These are phyloP conservation scores for Orbilia quercus DNA, from an alignment of 2,329 filamentous ascomycete genomes.

Conservation along the genomic window DNA sequence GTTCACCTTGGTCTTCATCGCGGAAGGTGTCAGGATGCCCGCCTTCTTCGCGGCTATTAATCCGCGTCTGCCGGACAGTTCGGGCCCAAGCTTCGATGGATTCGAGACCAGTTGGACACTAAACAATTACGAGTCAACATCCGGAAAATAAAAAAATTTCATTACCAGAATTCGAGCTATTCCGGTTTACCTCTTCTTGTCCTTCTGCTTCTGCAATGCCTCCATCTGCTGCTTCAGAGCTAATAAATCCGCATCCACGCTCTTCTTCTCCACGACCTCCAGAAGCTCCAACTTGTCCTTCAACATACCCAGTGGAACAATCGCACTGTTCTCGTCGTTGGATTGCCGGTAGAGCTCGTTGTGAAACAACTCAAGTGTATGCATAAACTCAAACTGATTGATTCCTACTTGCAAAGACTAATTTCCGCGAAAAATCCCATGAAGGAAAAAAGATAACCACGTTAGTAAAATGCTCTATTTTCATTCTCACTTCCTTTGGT, in stretches of 20 bases:
- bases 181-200: conserved; percentile 53
- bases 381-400: conserved; percentile 55
- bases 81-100: conserved; percentile 52
- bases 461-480: conserved; percentile 46
- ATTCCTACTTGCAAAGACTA: conserved; percentile 55
- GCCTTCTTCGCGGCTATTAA: conserved; percentile 55
- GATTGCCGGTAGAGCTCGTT: conserved; percentile 53
- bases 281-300: conserved; percentile 54
- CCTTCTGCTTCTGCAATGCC: conserved; percentile 48
- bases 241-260: conserved; percentile 37
- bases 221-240: conserved; percentile 55
- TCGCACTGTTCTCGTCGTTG: conserved; percentile 26
- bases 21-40: conserved; percentile 44
- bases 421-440: conserved; percentile 21
- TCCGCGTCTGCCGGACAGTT: conserved; percentile 52
- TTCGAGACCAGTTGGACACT: conserved; percentile 56
- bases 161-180: not conserved
- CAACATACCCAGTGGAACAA: conserved; percentile 44
- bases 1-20: conserved; percentile 54
- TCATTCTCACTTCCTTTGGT: conserved; percentile 33
- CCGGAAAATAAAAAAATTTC: not conserved
- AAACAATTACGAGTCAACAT: conserved; percentile 34
- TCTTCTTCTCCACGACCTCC: conserved; percentile 55
- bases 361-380: conserved; percentile 48
- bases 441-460: conserved; percentile 18